Percentiles rank a stretch among this genome's conserved stretches.
phyloP scores from a whole-genome alignment of 148 eudicot species.

The Chenopodium quinoa region DNA sequence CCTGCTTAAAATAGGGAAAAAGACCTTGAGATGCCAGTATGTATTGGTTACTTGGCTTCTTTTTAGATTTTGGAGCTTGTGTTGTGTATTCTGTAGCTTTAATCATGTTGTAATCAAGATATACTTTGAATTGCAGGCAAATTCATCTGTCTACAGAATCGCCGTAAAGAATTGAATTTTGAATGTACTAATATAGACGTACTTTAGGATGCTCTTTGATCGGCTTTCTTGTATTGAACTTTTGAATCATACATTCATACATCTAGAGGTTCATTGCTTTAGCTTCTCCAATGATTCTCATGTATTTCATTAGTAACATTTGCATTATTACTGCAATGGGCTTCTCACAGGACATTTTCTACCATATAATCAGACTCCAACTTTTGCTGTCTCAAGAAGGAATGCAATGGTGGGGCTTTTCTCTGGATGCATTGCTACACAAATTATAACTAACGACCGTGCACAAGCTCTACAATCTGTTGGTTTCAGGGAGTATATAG shows the following conservation, averaged over 20 bases:
- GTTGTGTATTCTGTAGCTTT: not conserved
- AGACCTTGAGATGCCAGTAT: not conserved
- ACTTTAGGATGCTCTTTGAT: not conserved
- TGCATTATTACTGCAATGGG: constrained; percentile 26
- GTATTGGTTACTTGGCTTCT: not conserved
- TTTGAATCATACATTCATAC: not conserved
- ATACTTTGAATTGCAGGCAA: not conserved
- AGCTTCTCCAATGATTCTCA: not conserved
- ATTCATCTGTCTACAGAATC: not conserved
- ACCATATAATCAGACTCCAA: constrained; percentile 76
- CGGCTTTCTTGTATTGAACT: not conserved
- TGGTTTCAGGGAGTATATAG: constrained; percentile 71
- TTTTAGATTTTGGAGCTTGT: not conserved
- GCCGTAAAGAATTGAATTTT: too few relatives aligned
- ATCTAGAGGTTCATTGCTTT: not conserved
- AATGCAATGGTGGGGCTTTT: constrained; percentile 47
- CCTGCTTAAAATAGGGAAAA: not conserved
- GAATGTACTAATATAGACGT: not conserved
- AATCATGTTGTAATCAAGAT: not conserved
- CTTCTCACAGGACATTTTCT: constrained; percentile 56
- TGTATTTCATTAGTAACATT: not conserved
- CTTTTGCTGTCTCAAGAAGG: constrained; percentile 87
- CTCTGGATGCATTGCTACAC: constrained; percentile 52
- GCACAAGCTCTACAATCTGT: constrained; percentile 58
- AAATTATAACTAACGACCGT: constrained; percentile 21